Conservation (phyloP, 2,329 filamentous ascomycete genomes). For the Nothophoma quercina region DNA sequence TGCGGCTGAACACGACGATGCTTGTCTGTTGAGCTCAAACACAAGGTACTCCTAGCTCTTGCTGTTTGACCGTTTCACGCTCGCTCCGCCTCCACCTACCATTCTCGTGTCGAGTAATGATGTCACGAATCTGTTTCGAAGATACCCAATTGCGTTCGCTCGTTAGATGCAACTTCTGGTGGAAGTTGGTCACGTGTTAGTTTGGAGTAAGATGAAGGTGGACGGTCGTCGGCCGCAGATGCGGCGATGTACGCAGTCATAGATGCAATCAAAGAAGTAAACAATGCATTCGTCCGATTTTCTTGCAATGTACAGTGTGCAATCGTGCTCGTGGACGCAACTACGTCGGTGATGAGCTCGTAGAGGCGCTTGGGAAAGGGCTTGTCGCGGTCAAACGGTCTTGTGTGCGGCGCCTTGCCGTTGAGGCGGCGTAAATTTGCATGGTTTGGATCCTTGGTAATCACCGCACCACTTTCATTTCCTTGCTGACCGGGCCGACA, state of each 20-base stretch:
- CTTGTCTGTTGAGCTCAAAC: conserved; percentile 2
- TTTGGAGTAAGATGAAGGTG: conserved; percentile 3
- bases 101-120: conserved; percentile 23
- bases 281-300: neutral
- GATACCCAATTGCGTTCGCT: conserved; percentile 36
- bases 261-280: neutral
- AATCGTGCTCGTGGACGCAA: neutral
- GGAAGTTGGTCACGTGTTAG: conserved; percentile 10
- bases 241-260: conserved; percentile 13
- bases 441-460: neutral
- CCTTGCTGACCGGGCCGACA: conserved; percentile 7
- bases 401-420: conserved; percentile 9
- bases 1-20: conserved; percentile 35
- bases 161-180: conserved; percentile 14
- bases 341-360: neutral
- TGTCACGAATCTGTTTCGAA: conserved; percentile 34
- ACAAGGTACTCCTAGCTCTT: conserved; percentile 17
- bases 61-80: conserved; percentile 17
- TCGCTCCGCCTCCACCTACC: conserved; percentile 23
- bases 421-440: too few relatives aligned
- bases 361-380: neutral
- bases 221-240: conserved; percentile 4
- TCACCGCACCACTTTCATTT: conserved; percentile 16
- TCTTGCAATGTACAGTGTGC: neutral
- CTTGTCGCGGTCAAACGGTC: conserved; percentile 1